Evolutionary conservation across 2,329 filamentous ascomycete species (phyloP), one percentile per base, ranked within the genome.

Genomic region (Geoglossum cookeanum): DNA sequence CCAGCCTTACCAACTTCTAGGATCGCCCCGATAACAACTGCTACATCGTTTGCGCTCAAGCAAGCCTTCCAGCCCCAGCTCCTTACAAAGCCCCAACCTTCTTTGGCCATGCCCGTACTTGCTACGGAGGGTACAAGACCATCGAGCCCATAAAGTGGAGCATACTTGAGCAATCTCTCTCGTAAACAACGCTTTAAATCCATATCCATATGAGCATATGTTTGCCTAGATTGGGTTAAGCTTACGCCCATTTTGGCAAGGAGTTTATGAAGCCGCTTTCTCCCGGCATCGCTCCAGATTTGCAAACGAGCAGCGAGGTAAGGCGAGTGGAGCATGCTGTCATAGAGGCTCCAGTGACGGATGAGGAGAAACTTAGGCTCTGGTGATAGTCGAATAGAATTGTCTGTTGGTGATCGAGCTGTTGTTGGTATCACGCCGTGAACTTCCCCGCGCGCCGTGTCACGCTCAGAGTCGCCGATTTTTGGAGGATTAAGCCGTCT

Each of bases 21-120:
- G 53, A 98, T 84, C 15, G 91, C 89, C 56, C 89, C 89, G 22
- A 97, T 79, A 33, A 97, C 83, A 15, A 95, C 87, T n/a, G 87
- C 88, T 0, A 96, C 88, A 67, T 98, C 92, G 54, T 91, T 86
- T 4, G 92, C 92, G 60, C 87, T 94, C 30, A 97, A 75, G 55
- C 91, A 96, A 0, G 90, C 91, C 67, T 90, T 85, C 90, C 90
- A 98, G 9, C 92, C 92, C 92, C 92, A 98, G 67, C 88, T 94
- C 59, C 90, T 80, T 17, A 97, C 91, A 66, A 97, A 98, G 0
- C 92, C 91, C 91, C 91, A 97, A 9, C 89, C 90, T 68, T 95
- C 89, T 66, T 91, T 91, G 52, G 81, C 80, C 27, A 78, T 78
- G 3, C 80, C 82, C 61, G 85, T 83, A 4, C 83, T 82, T 59